Evolutionary conservation across 257 asterid genomes (phyloP), one percentile per base, ranked within the genome.

Genomic region (Plantago major): DNA sequence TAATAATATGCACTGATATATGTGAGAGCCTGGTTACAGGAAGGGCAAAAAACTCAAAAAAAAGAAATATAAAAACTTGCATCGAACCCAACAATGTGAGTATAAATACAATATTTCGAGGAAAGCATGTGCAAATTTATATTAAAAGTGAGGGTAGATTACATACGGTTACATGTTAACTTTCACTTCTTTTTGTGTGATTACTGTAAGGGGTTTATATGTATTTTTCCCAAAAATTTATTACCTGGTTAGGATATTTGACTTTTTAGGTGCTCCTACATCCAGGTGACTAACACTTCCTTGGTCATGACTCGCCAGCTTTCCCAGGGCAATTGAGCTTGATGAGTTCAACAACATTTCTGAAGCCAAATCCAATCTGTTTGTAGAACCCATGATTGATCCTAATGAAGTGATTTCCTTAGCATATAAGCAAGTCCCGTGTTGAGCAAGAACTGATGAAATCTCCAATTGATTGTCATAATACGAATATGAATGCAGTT

Each of bases 271-370:
- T 52, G 67, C 56, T 60, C 57, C 69, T 28, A 55, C 28, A 15
- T 83, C 76, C 42, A 62, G 46, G 58, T 9, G 26, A 28, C 58
- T 67, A 50, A 48, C 37, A 53, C 48, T 58, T 64, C 58, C 69
- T 52, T 67, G 62, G 42, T 69, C 82, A 75, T 47, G 78, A 66
- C 70, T 65, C 46, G 79, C 83, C 74, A 87, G 72, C 62, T 83
- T 93, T 58, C 95, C 99, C 56, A 93, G 61, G 59, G 99, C 93
- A 80, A 78, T 77, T 19, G 88, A 71, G 66, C 74, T 79, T 49
- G 69, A 62, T 12, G 97, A 83, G 75, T 87, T 79, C 45, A 78
- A 75, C 54, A 89, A 54, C 97, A 93, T 87, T 78, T 85, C 96
- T 67, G 79, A 77, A 58, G 88, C 84, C 79, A 89, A 79, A 76